Percentiles rank a stretch among this genome's conserved stretches.
These are phyloP conservation scores for Talaromyces sp. DNA, from an alignment of 2,329 filamentous ascomycete species.

Conservation along the genomic window DNA sequence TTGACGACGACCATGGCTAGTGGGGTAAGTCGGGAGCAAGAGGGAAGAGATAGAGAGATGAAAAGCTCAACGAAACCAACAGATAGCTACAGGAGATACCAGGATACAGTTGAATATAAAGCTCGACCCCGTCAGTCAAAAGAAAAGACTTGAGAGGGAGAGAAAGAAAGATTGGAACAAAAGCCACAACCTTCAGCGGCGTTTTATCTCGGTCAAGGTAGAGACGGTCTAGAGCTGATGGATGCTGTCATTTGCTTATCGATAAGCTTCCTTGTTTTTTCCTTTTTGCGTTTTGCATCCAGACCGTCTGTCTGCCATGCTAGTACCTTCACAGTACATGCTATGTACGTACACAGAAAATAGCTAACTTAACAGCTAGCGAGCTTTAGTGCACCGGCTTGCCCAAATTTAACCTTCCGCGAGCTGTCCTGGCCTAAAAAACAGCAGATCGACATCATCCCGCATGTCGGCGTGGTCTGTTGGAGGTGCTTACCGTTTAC, in stretches of 20 bases:
- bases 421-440: not conserved
- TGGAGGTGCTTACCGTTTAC: not conserved
- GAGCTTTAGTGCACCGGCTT: not conserved
- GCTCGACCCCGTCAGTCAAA: too few species aligned
- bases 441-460: not conserved
- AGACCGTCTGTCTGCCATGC: not conserved
- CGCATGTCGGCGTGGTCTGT: not conserved
- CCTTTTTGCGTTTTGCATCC: not conserved
- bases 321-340: not conserved
- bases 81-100: not conserved
- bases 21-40: not conserved
- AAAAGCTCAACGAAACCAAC: not conserved
- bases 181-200: conserved; percentile 1
- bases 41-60: not conserved
- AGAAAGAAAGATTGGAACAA: not conserved
- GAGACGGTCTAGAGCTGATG: not conserved
- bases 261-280: conserved; percentile 8
- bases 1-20: conserved; percentile 80
- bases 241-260: not conserved
- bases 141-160: too few species aligned
- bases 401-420: not conserved
- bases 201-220: not conserved
- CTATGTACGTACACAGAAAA: not conserved
- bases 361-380: not conserved
- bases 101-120: not conserved